Evolutionary conservation across 2,329 filamentous ascomycete genomes (phyloP).

Genomic region (Cladosporium velox): DNA sequence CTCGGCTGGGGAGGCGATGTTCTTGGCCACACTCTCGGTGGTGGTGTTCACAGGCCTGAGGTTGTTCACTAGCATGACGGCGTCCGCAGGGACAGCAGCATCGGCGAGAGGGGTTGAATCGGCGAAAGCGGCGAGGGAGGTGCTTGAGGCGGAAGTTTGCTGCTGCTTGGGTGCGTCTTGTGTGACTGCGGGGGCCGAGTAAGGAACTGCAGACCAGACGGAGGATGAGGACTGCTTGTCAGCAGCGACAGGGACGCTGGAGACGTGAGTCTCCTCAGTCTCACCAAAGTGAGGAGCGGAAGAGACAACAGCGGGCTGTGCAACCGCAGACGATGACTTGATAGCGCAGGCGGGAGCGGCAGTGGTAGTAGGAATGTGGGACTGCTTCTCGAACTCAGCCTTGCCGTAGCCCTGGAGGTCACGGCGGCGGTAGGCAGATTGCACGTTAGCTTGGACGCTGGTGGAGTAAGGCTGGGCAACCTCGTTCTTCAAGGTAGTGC

Average conservation of each 20-base stretch:
- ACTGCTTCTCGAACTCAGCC: constrained; percentile 16
- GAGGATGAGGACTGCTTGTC: constrained; percentile 7
- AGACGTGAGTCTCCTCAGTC: constrained; percentile 7
- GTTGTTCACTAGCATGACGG: constrained; percentile 7
- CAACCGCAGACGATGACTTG: constrained; percentile 1
- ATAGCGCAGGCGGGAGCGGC: constrained; percentile 4
- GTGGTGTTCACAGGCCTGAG: constrained; percentile 3
- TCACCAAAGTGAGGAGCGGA: constrained; percentile 1
- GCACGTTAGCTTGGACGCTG: background rate
- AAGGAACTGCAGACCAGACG: constrained; percentile 8
- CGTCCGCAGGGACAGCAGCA: background rate
- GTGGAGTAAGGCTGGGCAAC: background rate
- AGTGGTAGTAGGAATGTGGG: background rate
- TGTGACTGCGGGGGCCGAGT: background rate
- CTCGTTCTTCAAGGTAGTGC: background rate
- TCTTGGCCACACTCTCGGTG: background rate
- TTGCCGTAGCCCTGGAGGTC: constrained; percentile 14
- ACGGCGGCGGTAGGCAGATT: background rate
- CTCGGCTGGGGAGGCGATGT: background rate
- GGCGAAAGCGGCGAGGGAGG: background rate
- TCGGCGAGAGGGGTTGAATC: background rate
- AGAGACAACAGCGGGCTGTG: background rate
- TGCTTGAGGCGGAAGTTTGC: background rate
- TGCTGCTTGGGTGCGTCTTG: background rate
- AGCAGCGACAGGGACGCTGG: background rate